A percentile compares a stretch with the other conserved stretches of the same genome.
Conservation (phyloP, 306 rosid genomes). For the Cucurbita argyrosperma region DNA sequence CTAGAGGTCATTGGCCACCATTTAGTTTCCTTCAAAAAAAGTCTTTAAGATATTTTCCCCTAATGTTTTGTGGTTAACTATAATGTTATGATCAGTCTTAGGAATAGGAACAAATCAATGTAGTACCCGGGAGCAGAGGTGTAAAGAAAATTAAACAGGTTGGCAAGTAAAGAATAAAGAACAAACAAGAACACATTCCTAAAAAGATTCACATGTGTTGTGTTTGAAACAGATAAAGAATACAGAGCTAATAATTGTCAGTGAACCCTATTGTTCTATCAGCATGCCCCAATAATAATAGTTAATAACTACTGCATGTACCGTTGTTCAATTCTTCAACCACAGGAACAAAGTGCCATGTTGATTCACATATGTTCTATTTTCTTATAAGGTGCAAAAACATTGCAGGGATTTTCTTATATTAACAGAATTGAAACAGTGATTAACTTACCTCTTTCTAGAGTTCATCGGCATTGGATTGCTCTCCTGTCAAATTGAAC, state of each 20-base stretch:
- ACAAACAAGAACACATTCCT: neutral
- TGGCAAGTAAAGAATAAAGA: neutral
- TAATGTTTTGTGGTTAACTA: neutral
- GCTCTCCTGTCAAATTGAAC: constrained; percentile 14
- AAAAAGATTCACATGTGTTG: neutral
- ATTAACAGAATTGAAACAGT: neutral
- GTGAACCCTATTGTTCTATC: neutral
- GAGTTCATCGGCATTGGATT: constrained; percentile 11
- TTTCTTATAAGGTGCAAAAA: neutral
- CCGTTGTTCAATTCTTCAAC: neutral
- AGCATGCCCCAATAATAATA: neutral
- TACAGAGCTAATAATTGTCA: neutral
- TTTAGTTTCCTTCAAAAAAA: neutral
- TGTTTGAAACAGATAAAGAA: neutral
- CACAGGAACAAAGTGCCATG: neutral
- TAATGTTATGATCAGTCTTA: neutral
- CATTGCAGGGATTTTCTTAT: neutral
- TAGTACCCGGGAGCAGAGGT: neutral
- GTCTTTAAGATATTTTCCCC: neutral
- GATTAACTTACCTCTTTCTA: constrained; percentile 11
- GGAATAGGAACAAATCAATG: neutral
- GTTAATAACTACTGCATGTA: neutral
- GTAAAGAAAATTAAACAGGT: neutral
- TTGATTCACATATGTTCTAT: too few relatives aligned
- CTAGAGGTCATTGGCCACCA: neutral